phyloP scores from a whole-genome alignment of 139 green algal genomes.

The Chlamydomonas schloesseri region DNA sequence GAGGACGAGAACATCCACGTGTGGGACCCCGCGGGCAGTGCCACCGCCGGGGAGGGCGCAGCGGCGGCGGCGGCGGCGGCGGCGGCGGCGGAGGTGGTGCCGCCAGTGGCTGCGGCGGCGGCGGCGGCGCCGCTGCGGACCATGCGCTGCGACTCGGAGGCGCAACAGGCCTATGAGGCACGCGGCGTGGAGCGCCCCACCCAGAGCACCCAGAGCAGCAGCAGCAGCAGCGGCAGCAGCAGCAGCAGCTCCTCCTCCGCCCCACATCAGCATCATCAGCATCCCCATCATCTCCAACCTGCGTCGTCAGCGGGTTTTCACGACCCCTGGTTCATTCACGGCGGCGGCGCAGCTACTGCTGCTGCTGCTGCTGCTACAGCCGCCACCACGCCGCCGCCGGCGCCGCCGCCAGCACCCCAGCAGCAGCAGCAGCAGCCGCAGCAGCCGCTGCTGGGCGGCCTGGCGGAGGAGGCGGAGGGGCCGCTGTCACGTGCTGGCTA shows the following conservation, averaged over 20 bases:
- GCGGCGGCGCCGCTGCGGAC: neutral
- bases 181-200: neutral
- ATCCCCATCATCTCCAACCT: too few relatives aligned
- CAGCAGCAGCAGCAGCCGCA: too few relatives aligned
- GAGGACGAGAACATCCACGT: conserved; percentile 7
- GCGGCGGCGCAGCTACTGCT: neutral
- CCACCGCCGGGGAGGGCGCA: too few relatives aligned
- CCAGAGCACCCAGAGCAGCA: neutral
- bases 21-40: neutral
- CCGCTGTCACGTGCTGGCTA: neutral
- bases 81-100: neutral
- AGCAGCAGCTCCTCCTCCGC: too few relatives aligned
- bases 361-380: neutral
- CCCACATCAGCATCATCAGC: too few relatives aligned
- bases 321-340: conserved; percentile 1
- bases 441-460: neutral
- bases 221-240: too few relatives aligned
- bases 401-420: too few relatives aligned
- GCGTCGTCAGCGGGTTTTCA: too few relatives aligned
- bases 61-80: too few relatives aligned
- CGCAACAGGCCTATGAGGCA: neutral
- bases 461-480: neutral
- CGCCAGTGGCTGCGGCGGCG: too few relatives aligned
- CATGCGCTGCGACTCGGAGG: neutral
- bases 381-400: too few relatives aligned